Conservation (phyloP, 345 rosid genomes). For the Salix purpurea region DNA sequence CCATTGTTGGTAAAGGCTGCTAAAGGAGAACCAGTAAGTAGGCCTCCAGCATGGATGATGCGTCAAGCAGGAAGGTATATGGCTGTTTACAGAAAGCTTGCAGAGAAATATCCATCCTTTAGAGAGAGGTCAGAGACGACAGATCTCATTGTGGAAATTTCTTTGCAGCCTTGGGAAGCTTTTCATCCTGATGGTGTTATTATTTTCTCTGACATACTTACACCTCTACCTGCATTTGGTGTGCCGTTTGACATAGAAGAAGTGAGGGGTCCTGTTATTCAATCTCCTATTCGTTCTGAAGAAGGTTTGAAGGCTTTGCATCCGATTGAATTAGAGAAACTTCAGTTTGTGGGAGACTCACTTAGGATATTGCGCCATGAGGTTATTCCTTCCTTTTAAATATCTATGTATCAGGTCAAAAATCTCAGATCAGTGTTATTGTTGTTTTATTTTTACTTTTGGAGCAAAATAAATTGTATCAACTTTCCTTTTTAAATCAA, state of each 20-base stretch:
- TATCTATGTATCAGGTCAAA: conserved; percentile 10
- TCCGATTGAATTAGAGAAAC: conserved; percentile 69
- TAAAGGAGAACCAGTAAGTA: conserved; percentile 62
- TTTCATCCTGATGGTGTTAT: conserved; percentile 89
- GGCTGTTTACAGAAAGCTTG: conserved; percentile 94
- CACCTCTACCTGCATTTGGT: conserved; percentile 88
- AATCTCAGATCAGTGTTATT: background rate
- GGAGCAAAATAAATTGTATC: background rate
- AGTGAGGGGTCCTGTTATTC: conserved; percentile 76
- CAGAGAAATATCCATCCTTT: conserved; percentile 89
- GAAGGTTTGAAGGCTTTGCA: conserved; percentile 65
- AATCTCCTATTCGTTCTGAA: conserved; percentile 65
- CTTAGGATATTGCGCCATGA: conserved; percentile 67
- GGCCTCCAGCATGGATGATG: conserved; percentile 99
- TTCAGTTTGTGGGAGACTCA: conserved; percentile 71
- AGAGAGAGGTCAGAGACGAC: conserved; percentile 92
- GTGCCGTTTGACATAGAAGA: conserved; percentile 97
- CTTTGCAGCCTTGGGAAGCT: conserved; percentile 95
- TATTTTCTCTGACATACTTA: conserved; percentile 91
- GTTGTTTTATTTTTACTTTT: background rate
- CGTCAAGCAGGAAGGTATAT: conserved; percentile 98
- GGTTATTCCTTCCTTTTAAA: conserved; percentile 37
- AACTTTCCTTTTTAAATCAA: background rate
- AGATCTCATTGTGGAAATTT: conserved; percentile 86
- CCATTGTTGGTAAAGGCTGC: conserved; percentile 90